Percentiles rank a stretch among this genome's conserved stretches.
These are phyloP conservation scores for Aphanomyces astaci DNA, from an alignment of 352 stramenopile genomes.

Conservation along the genomic window DNA sequence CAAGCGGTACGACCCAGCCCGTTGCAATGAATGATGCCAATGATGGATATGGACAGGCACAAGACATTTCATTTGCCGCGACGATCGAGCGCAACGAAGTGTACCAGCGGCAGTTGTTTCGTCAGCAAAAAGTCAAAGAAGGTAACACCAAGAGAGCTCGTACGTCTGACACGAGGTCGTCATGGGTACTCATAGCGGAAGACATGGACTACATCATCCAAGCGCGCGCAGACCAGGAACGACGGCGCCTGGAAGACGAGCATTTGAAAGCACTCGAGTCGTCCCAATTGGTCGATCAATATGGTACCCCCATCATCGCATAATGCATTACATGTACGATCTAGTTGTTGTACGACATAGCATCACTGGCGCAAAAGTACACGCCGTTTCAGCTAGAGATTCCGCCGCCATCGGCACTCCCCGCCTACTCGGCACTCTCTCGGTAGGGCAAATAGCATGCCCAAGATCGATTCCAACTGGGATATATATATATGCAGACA, in stretches of 20 bases:
- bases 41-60: conserved; percentile 30
- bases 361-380: conserved; percentile 18
- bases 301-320: no score
- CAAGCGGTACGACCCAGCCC: conserved; percentile 65
- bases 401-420: neutral
- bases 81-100: conserved; percentile 71
- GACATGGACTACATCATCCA: conserved; percentile 54
- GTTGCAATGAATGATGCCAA: neutral
- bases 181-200: conserved; percentile 29
- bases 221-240: conserved; percentile 46
- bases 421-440: neutral
- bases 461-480: no score
- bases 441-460: no score
- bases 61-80: conserved; percentile 63
- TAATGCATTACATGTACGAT: no score
- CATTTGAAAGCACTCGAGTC: conserved; percentile 9
- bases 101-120: conserved; percentile 52
- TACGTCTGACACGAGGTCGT: neutral
- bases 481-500: no score
- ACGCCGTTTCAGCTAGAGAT: neutral
- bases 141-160: no score
- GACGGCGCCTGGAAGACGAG: conserved; percentile 41
- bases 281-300: neutral
- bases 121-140: conserved; percentile 43
- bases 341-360: neutral